A percentile compares a stretch with the other conserved stretches of the same genome.
Evolutionary conservation across 305 asterid genomes (phyloP).

Genomic region (Fraxinus dipetala): DNA sequence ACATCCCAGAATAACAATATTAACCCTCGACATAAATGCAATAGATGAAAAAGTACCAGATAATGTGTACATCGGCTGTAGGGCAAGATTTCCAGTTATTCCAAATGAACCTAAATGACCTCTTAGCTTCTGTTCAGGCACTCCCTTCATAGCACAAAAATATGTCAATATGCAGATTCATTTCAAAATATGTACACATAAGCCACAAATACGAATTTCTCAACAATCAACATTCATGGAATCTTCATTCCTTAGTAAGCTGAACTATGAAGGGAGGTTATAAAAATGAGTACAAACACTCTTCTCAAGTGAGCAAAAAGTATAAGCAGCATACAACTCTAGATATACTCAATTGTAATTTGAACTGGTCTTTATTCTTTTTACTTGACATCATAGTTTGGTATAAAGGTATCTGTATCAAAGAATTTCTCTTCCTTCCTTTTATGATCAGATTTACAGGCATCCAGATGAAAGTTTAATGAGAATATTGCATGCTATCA

Average conservation of each 20-base stretch:
- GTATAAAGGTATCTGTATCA: conserved; percentile 4
- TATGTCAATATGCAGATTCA: not conserved
- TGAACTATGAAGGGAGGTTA: not conserved
- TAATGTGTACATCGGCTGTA: conserved; percentile 96
- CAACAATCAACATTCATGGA: not conserved
- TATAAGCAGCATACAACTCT: not conserved
- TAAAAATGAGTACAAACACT: not conserved
- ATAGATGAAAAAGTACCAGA: conserved; percentile 52
- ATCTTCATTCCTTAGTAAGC: not conserved
- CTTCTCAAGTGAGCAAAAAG: conserved; percentile 1
- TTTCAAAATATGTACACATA: not conserved
- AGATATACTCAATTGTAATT: not conserved
- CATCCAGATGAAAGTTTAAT: not conserved
- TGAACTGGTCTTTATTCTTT: not conserved
- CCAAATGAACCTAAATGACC: conserved; percentile 95
- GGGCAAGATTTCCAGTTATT: conserved; percentile 93
- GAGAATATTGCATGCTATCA: not conserved
- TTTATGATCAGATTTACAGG: not conserved
- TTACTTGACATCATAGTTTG: not conserved
- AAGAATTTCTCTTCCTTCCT: not conserved
- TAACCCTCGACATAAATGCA: conserved; percentile 1
- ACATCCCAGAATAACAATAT: conserved; percentile 12
- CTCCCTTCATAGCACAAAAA: conserved; percentile 65
- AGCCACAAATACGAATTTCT: not conserved
- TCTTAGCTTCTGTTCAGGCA: conserved; percentile 91